Percentiles rank a stretch among this genome's conserved stretches.
Evolutionary conservation across 2,329 filamentous ascomycete genomes (phyloP).

Genomic region (Trichoderma asperellum): DNA sequence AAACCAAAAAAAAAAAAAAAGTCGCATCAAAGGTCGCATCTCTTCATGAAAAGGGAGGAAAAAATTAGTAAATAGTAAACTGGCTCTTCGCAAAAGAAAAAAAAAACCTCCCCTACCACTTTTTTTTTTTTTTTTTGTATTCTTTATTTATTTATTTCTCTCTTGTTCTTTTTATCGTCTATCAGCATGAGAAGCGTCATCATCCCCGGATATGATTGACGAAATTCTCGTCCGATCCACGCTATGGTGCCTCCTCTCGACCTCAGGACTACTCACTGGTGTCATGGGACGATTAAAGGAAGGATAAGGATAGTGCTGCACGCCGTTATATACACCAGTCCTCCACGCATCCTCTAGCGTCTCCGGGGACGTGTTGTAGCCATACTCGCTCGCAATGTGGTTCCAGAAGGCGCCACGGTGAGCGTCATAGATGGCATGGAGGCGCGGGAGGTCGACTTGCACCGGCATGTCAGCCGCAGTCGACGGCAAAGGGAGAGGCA

Average conservation of each 20-base stretch:
- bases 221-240: slow-evolving; percentile 64
- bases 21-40: background rate
- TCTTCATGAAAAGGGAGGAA: background rate
- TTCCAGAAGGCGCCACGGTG: slow-evolving; percentile 76
- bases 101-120: background rate
- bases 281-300: slow-evolving; percentile 54
- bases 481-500: slow-evolving; percentile 46
- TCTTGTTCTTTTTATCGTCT: background rate
- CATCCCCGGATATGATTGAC: slow-evolving; percentile 52
- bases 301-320: slow-evolving; percentile 33
- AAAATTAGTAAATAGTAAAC: background rate
- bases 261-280: slow-evolving; percentile 56
- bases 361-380: slow-evolving; percentile 62
- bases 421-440: slow-evolving; percentile 70
- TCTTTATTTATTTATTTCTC: background rate
- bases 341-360: slow-evolving; percentile 74
- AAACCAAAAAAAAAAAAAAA: background rate
- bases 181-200: background rate
- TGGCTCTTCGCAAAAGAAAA: background rate
- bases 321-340: slow-evolving; percentile 47
- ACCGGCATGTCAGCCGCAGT: slow-evolving; percentile 42
- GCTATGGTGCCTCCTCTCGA: slow-evolving; percentile 46
- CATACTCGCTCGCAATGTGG: slow-evolving; percentile 72
- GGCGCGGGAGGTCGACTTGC: slow-evolving; percentile 65
- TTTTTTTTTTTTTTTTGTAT: background rate